Conservation (phyloP, 2,329 filamentous ascomycete genomes). For the Aschersonia sp. region DNA sequence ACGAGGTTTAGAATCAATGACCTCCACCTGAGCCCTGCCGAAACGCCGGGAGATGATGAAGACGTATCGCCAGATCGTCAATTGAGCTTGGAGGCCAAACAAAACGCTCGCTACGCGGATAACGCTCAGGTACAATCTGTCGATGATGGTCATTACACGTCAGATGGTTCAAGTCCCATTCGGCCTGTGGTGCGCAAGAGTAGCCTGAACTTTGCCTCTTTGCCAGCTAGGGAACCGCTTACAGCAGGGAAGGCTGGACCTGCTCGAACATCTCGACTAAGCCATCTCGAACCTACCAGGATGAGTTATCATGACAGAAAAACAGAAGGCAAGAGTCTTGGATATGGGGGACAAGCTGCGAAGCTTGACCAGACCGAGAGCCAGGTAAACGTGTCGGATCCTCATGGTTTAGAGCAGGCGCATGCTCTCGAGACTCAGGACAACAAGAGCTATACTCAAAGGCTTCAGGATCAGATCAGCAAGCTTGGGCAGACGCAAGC, state of each 20-base stretch:
- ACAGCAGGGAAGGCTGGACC: constrained; percentile 73
- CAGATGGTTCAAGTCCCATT: constrained; percentile 59
- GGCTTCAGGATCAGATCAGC: constrained; percentile 84
- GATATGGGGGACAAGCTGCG: constrained; percentile 24
- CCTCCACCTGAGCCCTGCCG: no score
- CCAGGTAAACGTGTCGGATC: constrained; percentile 30
- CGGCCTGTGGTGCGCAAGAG: constrained; percentile 76
- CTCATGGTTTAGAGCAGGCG: background rate
- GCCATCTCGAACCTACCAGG: constrained; percentile 60
- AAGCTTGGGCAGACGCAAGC: constrained; percentile 46
- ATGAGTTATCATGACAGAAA: constrained; percentile 61
- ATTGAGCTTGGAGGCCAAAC: constrained; percentile 2
- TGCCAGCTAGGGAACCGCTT: constrained; percentile 82
- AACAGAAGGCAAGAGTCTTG: constrained; percentile 58
- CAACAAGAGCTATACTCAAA: constrained; percentile 77
- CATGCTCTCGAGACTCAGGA: constrained; percentile 27
- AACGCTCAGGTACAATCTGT: background rate
- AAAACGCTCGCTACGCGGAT: background rate
- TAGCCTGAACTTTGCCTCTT: constrained; percentile 83
- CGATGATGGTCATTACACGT: constrained; percentile 44
- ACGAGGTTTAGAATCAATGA: no score
- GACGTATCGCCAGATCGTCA: constrained; percentile 4
- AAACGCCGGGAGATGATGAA: background rate
- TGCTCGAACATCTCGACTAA: constrained; percentile 56
- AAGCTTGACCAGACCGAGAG: constrained; percentile 36